Conservation (phyloP, 805 yeast species). For the Starmerella scarabaei region DNA sequence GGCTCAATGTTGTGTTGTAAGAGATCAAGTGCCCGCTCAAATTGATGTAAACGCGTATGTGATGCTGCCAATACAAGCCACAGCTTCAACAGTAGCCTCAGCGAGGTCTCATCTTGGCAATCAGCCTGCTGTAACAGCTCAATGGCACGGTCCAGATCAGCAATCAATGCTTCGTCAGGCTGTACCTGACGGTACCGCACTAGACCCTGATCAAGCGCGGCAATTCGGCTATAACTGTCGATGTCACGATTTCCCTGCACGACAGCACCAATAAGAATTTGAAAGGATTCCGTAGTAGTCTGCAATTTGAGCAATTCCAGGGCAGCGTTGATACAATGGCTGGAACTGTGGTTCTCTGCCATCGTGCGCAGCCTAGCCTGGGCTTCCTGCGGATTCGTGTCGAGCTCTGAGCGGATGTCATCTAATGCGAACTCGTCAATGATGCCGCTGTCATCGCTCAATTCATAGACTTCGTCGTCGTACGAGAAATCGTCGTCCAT, state of each 20-base stretch:
- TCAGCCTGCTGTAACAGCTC: background rate
- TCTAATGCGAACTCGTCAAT: constrained; percentile 11
- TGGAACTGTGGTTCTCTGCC: background rate
- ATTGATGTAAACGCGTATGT: background rate
- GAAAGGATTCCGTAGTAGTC: background rate
- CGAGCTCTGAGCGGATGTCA: constrained; percentile 1
- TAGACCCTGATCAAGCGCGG: background rate
- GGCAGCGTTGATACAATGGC: constrained; percentile 4
- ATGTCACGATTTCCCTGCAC: background rate
- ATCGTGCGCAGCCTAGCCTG: background rate
- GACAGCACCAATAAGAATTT: background rate
- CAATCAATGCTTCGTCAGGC: background rate
- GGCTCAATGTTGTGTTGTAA: background rate
- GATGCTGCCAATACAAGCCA: background rate
- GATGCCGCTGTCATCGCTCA: constrained; percentile 28
- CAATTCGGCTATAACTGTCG: constrained; percentile 1
- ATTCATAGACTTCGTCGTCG: constrained; percentile 20
- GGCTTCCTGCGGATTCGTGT: background rate
- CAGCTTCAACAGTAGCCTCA: background rate
- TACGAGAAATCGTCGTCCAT: constrained; percentile 7
- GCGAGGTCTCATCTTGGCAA: background rate
- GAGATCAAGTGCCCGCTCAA: background rate
- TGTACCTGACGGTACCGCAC: background rate
- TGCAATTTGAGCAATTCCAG: constrained; percentile 2
- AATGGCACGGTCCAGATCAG: background rate